phyloP scores from a whole-genome alignment of 2,329 filamentous ascomycete species.

The Exophiala alcalophila region DNA sequence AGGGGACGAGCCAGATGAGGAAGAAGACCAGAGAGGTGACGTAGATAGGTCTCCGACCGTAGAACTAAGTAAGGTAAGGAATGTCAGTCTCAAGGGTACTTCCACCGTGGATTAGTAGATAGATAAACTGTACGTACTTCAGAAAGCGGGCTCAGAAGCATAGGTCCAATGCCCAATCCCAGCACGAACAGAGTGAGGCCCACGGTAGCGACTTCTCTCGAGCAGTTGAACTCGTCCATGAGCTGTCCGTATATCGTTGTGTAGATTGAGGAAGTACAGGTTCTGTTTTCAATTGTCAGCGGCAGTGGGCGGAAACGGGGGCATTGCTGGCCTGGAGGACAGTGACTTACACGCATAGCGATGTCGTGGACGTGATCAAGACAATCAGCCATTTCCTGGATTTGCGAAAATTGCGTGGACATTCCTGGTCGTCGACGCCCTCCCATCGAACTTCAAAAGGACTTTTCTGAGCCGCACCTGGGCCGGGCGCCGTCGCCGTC shows the following conservation, averaged over 20 bases:
- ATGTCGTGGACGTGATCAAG: slow-evolving; percentile 67
- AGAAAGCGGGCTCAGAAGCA: slow-evolving; percentile 45
- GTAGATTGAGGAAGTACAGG: slow-evolving; percentile 80
- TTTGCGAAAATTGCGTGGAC: slow-evolving; percentile 65
- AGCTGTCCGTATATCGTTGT: slow-evolving; percentile 77
- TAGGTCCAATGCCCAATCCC: slow-evolving; percentile 58
- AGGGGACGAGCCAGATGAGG: slow-evolving; percentile 75
- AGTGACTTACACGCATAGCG: slow-evolving; percentile 71
- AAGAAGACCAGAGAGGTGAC: slow-evolving; percentile 70
- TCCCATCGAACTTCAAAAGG: slow-evolving; percentile 67
- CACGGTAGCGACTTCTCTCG: slow-evolving; percentile 45
- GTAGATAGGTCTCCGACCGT: slow-evolving; percentile 80
- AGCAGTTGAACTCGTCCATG: slow-evolving; percentile 48
- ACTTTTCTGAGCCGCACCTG: slow-evolving; percentile 1
- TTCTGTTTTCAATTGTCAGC: slow-evolving; percentile 37
- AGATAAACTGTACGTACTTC: slow-evolving; percentile 20
- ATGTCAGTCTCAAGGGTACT: slow-evolving; percentile 60
- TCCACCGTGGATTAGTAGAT: slow-evolving; percentile 61
- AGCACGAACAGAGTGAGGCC: slow-evolving; percentile 51
- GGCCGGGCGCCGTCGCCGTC: neutral
- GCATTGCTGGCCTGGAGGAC: too few relatives aligned
- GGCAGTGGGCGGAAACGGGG: too few relatives aligned
- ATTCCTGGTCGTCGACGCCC: slow-evolving; percentile 66
- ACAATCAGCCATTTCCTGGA: slow-evolving; percentile 75
- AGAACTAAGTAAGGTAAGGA: slow-evolving; percentile 69